phyloP scores from a whole-genome alignment of 2,329 filamentous ascomycete species.

The Trichoderma oligosporum region DNA sequence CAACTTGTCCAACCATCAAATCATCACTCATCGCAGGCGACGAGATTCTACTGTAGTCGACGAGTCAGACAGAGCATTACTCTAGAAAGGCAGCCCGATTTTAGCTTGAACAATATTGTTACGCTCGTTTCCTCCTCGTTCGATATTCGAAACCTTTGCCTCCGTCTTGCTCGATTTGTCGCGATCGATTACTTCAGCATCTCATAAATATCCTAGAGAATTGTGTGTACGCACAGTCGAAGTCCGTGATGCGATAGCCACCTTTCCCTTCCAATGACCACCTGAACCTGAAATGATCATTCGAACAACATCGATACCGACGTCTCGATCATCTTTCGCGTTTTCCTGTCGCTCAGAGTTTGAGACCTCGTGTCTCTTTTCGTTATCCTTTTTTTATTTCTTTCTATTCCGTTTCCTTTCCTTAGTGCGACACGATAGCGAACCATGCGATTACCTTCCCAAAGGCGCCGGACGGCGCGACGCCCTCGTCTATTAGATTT shows the following conservation, averaged over 20 bases:
- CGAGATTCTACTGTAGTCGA: constrained; percentile 15
- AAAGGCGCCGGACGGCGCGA: constrained; percentile 42
- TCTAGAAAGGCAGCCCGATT: not conserved
- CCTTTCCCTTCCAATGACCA: constrained; percentile 24
- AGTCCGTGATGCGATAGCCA: constrained; percentile 26
- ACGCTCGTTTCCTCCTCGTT: constrained; percentile 17
- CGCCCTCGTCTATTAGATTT: constrained; percentile 30
- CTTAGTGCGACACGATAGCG: constrained; percentile 24
- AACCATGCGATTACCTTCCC: constrained; percentile 48
- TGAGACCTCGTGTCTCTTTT: constrained; percentile 4
- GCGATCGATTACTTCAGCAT: constrained; percentile 8
- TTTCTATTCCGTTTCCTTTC: constrained; percentile 18
- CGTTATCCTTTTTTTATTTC: not conserved
- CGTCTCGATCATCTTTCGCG: constrained; percentile 3
- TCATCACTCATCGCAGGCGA: constrained; percentile 20
- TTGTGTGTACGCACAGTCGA: constrained; percentile 18
- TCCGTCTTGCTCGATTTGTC: constrained; percentile 3
- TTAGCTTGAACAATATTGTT: constrained; percentile 14
- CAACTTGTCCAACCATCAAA: not conserved
- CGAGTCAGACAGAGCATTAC: not conserved
- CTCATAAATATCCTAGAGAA: not conserved
- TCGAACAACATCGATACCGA: constrained; percentile 21
- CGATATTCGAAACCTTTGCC: not conserved
- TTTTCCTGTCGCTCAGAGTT: constrained; percentile 12
- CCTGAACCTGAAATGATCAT: constrained; percentile 30